Evolutionary conservation across 2,329 filamentous ascomycete species (phyloP).

Genomic region (Colletotrichum higginsianum): DNA sequence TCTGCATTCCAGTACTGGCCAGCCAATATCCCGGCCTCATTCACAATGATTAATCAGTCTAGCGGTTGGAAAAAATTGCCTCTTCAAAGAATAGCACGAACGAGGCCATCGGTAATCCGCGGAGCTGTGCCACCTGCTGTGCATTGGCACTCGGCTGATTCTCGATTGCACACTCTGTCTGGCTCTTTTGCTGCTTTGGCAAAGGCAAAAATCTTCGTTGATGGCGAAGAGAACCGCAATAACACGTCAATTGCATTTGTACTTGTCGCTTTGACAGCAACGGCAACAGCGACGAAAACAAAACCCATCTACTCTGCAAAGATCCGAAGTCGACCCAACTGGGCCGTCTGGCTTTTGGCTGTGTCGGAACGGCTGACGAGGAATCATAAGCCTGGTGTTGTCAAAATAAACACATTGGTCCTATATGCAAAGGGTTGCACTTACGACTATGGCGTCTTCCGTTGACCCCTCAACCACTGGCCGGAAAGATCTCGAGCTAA

Average conservation of each 20-base stretch:
- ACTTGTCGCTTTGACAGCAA: background rate
- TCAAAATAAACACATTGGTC: background rate
- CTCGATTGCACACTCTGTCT: background rate
- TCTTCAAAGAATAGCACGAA: background rate
- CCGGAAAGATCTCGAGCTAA: background rate
- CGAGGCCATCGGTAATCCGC: background rate
- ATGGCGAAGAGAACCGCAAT: background rate
- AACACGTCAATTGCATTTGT: background rate
- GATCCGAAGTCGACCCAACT: no score
- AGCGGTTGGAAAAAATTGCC: background rate
- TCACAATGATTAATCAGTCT: background rate
- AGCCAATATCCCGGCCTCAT: background rate
- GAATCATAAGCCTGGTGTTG: background rate
- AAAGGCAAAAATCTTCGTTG: background rate
- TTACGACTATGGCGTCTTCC: background rate
- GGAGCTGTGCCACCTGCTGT: background rate
- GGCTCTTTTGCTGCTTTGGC: background rate
- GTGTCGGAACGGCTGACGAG: background rate
- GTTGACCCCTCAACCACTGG: conserved; percentile 4
- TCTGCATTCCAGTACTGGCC: background rate
- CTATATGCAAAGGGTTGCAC: background rate
- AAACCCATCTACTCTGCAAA: background rate
- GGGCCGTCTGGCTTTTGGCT: background rate
- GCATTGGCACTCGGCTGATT: background rate
- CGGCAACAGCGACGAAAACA: no score